phyloP scores from a whole-genome alignment of 257 asterid genomes.

The Ajuga chamaepitys region DNA sequence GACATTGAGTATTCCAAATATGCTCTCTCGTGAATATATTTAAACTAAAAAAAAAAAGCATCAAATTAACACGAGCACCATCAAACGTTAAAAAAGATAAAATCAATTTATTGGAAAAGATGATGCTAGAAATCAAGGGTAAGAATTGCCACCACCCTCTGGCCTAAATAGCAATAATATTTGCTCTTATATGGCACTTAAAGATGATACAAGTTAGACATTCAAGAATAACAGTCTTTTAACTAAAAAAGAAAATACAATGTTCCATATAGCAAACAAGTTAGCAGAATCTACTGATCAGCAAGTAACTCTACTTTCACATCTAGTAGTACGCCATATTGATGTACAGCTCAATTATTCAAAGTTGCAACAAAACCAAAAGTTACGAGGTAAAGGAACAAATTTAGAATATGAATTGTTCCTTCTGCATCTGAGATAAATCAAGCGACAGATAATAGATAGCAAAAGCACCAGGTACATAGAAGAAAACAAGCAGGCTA shows the following conservation, averaged over 20 bases:
- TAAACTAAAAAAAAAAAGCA: neutral
- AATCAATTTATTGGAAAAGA: neutral
- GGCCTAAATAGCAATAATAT: neutral
- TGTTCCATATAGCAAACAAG: neutral
- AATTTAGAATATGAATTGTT: neutral
- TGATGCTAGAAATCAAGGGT: neutral
- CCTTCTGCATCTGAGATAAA: constrained; percentile 1
- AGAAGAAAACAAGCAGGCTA: constrained; percentile 6
- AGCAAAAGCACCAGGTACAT: neutral
- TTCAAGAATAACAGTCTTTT: neutral
- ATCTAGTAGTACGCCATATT: neutral
- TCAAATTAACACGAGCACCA: neutral
- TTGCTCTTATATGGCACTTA: neutral
- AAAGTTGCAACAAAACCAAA: neutral
- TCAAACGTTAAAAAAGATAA: neutral
- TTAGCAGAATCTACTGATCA: neutral
- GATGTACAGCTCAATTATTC: neutral
- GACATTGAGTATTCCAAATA: neutral
- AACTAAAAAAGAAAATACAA: neutral
- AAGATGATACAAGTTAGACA: neutral
- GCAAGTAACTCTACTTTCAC: neutral
- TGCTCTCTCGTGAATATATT: neutral
- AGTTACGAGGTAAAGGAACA: neutral
- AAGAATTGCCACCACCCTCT: neutral
- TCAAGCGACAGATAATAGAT: neutral